These are phyloP conservation scores for Sporisorium reilianum DNA, from an alignment of 1,284 basidiomycete species.

Conservation along the genomic window DNA sequence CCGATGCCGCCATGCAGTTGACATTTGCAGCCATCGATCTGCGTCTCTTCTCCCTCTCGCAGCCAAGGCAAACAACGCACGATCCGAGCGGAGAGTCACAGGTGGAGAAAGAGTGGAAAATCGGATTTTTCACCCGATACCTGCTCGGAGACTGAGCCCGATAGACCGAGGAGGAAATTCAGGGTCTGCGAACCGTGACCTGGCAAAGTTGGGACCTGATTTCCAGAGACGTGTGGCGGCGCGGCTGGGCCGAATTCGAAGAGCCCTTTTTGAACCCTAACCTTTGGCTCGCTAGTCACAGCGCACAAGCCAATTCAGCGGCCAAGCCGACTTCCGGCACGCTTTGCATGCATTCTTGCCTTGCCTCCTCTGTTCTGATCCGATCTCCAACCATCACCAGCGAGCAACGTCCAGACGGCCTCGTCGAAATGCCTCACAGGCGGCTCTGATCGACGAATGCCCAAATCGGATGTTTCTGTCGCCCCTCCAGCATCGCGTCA, in stretches of 20 bases:
- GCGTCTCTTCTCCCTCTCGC: not conserved
- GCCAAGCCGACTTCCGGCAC: slow-evolving; percentile 4
- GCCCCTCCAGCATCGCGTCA: not conserved
- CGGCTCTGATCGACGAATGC: not conserved
- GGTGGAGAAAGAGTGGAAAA: not conserved
- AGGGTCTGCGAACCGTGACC: not conserved
- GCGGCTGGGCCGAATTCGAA: not conserved
- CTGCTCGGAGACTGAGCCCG: too few species aligned
- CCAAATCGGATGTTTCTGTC: not conserved
- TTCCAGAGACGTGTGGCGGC: not conserved
- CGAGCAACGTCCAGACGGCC: not conserved
- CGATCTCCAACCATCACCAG: not conserved
- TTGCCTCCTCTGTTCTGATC: not conserved
- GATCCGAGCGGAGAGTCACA: too few species aligned
- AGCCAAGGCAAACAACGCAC: not conserved
- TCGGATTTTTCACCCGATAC: too few species aligned
- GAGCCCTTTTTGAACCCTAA: not conserved
- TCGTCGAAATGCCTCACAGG: not conserved
- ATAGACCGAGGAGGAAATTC: not conserved
- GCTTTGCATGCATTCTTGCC: not conserved
- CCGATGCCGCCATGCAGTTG: slow-evolving; percentile 23
- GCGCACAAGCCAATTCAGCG: slow-evolving; percentile 7
- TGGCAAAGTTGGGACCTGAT: not conserved
- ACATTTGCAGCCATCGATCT: slow-evolving; percentile 22
- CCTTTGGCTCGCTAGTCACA: not conserved